Percentiles rank a stretch among this genome's conserved stretches.
Conservation (phyloP, 73 alveolate genomes). For the Paramecium sonneborni region DNA sequence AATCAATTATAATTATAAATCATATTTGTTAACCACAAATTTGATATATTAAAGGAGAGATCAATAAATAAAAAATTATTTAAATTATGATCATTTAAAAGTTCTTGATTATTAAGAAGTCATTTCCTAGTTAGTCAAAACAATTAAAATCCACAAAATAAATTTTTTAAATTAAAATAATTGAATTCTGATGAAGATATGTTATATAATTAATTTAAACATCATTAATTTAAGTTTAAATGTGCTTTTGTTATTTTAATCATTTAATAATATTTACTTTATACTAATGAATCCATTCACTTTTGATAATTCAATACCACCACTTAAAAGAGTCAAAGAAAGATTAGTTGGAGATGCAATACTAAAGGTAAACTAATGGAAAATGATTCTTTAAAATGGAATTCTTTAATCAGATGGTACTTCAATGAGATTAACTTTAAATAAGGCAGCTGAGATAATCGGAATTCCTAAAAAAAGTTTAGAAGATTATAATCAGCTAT, state of each 20-base stretch:
- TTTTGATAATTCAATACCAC: not conserved
- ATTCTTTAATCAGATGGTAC: not conserved
- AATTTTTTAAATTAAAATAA: not conserved
- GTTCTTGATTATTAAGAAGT: no score
- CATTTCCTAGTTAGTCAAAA: not conserved
- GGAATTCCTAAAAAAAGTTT: conserved; percentile 56
- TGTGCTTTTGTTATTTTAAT: not conserved
- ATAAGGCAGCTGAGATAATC: conserved; percentile 38
- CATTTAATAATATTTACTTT: conserved; percentile 11
- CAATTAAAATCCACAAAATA: not conserved
- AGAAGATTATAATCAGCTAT: conserved; percentile 40
- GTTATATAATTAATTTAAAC: not conserved
- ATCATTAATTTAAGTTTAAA: not conserved
- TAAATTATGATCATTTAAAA: no score
- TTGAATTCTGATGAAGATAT: not conserved
- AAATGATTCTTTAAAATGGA: not conserved
- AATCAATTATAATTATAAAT: no score
- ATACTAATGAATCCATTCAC: conserved; percentile 7
- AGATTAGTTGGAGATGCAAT: conserved; percentile 21
- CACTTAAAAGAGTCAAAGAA: conserved; percentile 40
- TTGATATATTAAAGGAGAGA: not conserved
- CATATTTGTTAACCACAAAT: no score
- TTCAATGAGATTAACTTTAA: not conserved
- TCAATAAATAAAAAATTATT: no score
- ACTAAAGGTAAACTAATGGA: conserved; percentile 1